Conservation (phyloP, 1,139 yeast genomes). For the Yamadazyma blattariae region DNA sequence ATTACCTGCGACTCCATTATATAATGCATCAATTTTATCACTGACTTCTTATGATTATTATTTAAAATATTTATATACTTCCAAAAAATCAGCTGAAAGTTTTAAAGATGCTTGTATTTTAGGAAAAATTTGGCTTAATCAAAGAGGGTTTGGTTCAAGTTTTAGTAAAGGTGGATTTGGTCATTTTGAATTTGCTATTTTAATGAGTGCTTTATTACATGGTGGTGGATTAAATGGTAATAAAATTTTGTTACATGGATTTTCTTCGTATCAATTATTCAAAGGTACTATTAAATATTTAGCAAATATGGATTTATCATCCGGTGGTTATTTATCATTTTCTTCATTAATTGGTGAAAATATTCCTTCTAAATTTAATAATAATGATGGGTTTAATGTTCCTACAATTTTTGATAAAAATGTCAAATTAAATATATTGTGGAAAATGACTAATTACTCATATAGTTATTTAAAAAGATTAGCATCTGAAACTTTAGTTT, state of each 20-base stretch:
- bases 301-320: constrained; percentile 69
- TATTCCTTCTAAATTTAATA: constrained; percentile 45
- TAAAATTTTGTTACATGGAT: constrained; percentile 77
- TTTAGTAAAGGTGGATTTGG: constrained; percentile 81
- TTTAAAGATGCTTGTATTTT: constrained; percentile 85
- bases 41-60: constrained; percentile 68
- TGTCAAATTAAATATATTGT: constrained; percentile 70
- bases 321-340: constrained; percentile 72
- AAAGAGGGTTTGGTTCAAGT: constrained; percentile 73
- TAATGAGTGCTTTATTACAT: constrained; percentile 76
- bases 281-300: constrained; percentile 81
- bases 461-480: constrained; percentile 59
- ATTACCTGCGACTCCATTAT: constrained; percentile 76
- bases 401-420: constrained; percentile 79
- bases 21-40: constrained; percentile 76
- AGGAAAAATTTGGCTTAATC: constrained; percentile 87
- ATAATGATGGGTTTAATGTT: constrained; percentile 58
- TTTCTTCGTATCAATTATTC: constrained; percentile 88
- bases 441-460: constrained; percentile 76
- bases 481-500: constrained; percentile 64
- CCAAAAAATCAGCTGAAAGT: constrained; percentile 75
- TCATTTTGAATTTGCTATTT: constrained; percentile 79
- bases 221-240: constrained; percentile 84
- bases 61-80: constrained; percentile 70
- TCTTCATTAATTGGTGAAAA: constrained; percentile 55